Evolutionary conservation across 1,284 basidiomycete species (phyloP).

Genomic region (Inonotus hispidus): DNA sequence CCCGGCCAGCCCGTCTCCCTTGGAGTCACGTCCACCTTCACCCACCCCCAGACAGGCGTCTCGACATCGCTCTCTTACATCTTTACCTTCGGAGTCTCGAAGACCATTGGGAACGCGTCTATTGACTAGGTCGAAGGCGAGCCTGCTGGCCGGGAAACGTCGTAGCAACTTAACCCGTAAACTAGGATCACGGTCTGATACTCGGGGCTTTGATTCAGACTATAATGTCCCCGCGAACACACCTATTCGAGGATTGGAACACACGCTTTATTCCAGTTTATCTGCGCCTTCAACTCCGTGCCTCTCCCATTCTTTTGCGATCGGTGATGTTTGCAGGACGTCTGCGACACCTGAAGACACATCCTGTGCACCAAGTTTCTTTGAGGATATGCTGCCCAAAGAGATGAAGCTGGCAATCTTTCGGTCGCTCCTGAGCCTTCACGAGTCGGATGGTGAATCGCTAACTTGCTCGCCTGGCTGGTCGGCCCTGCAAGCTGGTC

Average conservation of each 20-base stretch:
- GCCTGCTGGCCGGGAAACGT: slow-evolving; percentile 37
- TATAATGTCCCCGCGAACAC: slow-evolving; percentile 9
- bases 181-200: slow-evolving; percentile 41
- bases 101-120: slow-evolving; percentile 40
- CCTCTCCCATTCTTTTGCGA: slow-evolving; percentile 1
- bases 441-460: slow-evolving; percentile 49
- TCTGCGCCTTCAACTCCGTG: slow-evolving; percentile 14
- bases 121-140: slow-evolving; percentile 42
- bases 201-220: slow-evolving; percentile 7
- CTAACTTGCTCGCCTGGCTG: slow-evolving; percentile 41
- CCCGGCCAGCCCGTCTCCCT: slow-evolving; percentile 12
- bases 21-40: slow-evolving; percentile 18
- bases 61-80: slow-evolving; percentile 54
- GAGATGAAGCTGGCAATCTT: slow-evolving; percentile 73
- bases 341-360: neutral
- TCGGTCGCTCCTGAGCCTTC: slow-evolving; percentile 42
- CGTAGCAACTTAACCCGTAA: slow-evolving; percentile 51
- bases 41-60: slow-evolving; percentile 29
- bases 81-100: slow-evolving; percentile 41
- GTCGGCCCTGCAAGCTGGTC: slow-evolving; percentile 52
- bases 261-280: slow-evolving; percentile 11
- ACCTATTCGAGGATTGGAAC: neutral
- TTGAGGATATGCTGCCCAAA: slow-evolving; percentile 64
- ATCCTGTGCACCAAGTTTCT: slow-evolving; percentile 34
- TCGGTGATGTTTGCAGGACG: neutral